Evolutionary conservation across 2,329 filamentous ascomycete species (phyloP), one percentile per base, ranked within the genome.

Genomic region (Paracorniculantispora psalliotae): DNA sequence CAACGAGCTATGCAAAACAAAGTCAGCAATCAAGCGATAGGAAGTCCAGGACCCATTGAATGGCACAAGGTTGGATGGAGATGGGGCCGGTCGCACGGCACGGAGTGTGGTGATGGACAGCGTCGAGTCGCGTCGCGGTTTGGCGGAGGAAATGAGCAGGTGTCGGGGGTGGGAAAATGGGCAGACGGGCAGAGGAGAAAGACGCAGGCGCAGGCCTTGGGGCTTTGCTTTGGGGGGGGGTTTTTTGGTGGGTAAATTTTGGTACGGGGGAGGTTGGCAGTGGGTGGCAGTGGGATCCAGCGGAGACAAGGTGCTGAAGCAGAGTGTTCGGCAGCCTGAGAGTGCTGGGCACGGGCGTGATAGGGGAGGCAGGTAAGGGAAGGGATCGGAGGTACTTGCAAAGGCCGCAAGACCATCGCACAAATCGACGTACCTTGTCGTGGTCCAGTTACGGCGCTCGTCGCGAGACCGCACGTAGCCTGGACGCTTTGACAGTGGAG

Each of bases 51-150:
- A 74, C 71, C 75, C 73, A 75, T 75, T 68, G 72, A 73, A 68
- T 65, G 64, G 65, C 67, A 64, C 68, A 71, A 65, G 66, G 67
- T 69, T 64, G 66, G 64, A 78, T 76, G 70, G 68, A 78, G 70
- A 76, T 75, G 71, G 64, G 74, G 72, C 68, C 79, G 57, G 77
- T 77, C 71, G 74, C 75, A 79, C 75, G 76, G 76, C 71, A 69
- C 65, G 64, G 63, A 62, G 64, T 60, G 66, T 72, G 55, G 72
- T 71, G 73, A 72, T 73, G 71, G 67, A 68, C 66, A 70, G 63
- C 58, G 66, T 65, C 67, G 65, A 73, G 72, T 74, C 73, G 73
- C 73, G 73, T 74, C 73, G 72, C 73, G 73, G 68, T 67, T 72
- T 73, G 71, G 72, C 70, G 70, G 72, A 73, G 68, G 71, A 70